Evolutionary conservation across 2,329 filamentous ascomycete genomes (phyloP).

Genomic region (Aspergillus thermomutatus): DNA sequence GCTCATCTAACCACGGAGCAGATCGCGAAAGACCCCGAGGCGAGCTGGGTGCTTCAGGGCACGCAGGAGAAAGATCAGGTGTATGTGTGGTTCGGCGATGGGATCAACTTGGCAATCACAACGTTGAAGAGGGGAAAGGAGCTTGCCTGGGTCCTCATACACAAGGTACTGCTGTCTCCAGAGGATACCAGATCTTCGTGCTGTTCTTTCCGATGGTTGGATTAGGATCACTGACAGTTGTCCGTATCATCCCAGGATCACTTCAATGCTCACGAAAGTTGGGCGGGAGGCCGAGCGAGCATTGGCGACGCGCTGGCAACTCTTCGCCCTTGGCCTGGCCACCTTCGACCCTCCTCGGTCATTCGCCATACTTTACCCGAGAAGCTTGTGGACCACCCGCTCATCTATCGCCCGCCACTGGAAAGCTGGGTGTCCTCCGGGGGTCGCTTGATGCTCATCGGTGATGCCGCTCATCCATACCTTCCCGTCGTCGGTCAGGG

Average conservation of each 20-base stretch:
- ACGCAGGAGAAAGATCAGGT: not conserved
- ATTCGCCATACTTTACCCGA: constrained; percentile 7
- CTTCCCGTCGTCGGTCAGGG: constrained; percentile 45
- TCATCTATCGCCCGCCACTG: not conserved
- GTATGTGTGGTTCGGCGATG: not conserved
- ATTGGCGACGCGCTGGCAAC: too few species aligned
- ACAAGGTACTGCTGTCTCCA: too few species aligned
- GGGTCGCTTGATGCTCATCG: constrained; percentile 33
- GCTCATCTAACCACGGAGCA: not conserved
- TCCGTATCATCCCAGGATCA: too few species aligned
- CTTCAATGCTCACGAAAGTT: too few species aligned
- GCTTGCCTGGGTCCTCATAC: not conserved
- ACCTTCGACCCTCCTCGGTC: too few species aligned
- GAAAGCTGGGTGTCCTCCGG: not conserved
- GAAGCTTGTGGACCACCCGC: not conserved
- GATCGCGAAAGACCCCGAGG: not conserved
- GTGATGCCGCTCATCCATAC: constrained; percentile 40
- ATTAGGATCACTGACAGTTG: too few species aligned
- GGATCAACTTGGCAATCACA: not conserved
- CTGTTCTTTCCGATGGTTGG: too few species aligned
- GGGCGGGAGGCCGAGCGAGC: too few species aligned
- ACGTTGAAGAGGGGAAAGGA: not conserved
- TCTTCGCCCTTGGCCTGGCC: too few species aligned
- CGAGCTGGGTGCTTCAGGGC: not conserved
- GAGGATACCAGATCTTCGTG: too few species aligned